These are phyloP conservation scores for Rhexocercosporidium sp. DNA, from an alignment of 2,329 filamentous ascomycete species.

Conservation along the genomic window DNA sequence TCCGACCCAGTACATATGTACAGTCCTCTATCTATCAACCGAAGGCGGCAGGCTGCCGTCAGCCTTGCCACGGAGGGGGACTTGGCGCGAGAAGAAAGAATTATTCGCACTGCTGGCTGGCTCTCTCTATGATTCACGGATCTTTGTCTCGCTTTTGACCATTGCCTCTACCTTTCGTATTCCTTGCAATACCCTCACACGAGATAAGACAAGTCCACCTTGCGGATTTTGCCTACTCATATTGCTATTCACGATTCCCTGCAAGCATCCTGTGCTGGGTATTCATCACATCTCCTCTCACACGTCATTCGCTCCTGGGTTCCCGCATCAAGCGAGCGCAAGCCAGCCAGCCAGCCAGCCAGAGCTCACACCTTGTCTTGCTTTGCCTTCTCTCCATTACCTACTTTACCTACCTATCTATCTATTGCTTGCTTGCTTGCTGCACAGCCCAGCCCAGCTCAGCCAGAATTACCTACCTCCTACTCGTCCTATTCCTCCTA, in stretches of 20 bases:
- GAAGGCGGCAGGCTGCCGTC: slow-evolving; percentile 3
- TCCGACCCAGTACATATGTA: too few relatives aligned
- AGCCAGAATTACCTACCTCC: not conserved
- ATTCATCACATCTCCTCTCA: not conserved
- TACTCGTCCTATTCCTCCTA: too few relatives aligned
- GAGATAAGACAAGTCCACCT: not conserved
- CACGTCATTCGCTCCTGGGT: slow-evolving; percentile 14
- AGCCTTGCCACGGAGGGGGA: not conserved
- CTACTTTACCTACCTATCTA: too few relatives aligned
- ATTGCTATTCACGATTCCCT: too few relatives aligned
- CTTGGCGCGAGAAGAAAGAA: slow-evolving; percentile 2
- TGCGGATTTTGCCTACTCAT: not conserved
- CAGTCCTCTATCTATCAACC: not conserved
- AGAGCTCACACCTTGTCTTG: not conserved
- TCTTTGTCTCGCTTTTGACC: too few relatives aligned
- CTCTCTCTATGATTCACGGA: slow-evolving; percentile 5
- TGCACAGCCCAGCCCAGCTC: not conserved
- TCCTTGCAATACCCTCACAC: too few relatives aligned
- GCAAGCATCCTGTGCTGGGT: too few relatives aligned
- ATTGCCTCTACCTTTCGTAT: too few relatives aligned
- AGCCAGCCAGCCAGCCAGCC: not conserved
- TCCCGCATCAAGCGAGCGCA: not conserved
- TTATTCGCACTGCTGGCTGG: slow-evolving; percentile 1
- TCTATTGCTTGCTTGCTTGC: too few relatives aligned
- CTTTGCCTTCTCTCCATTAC: not conserved